phyloP scores from a whole-genome alignment of 1,284 basidiomycete species.

The Cutaneotrichosporon sp. region DNA sequence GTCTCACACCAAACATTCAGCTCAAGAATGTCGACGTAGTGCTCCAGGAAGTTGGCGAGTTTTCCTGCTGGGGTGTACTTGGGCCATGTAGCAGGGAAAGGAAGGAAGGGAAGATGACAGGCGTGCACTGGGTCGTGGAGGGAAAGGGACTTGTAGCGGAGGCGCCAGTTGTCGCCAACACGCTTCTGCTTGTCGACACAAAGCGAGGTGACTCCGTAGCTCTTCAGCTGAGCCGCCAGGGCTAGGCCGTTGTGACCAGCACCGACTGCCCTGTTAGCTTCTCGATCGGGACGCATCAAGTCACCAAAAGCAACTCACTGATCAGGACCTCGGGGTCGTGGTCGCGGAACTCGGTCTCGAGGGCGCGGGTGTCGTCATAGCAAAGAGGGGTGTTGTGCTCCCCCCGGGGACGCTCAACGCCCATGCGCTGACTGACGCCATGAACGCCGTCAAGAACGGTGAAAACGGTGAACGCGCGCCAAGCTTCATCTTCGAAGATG shows the following conservation, averaged over 20 bases:
- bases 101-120: conserved; percentile 31
- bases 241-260: conserved; percentile 63
- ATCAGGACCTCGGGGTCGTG: conserved; percentile 48
- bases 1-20: conserved; percentile 63
- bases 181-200: conserved; percentile 56
- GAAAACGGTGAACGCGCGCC: conserved; percentile 58
- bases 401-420: conserved; percentile 43
- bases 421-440: conserved; percentile 53
- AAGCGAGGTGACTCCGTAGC: conserved; percentile 54
- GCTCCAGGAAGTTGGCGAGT: conserved; percentile 65
- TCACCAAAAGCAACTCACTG: conserved; percentile 12
- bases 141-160: conserved; percentile 57
- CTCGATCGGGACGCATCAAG: background rate
- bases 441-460: conserved; percentile 59
- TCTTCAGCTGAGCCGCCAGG: conserved; percentile 58
- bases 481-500: conserved; percentile 53
- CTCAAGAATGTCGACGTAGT: conserved; percentile 61
- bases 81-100: conserved; percentile 36
- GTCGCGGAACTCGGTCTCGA: conserved; percentile 50
- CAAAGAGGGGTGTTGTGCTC: conserved; percentile 33
- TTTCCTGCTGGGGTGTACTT: conserved; percentile 46
- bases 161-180: conserved; percentile 59
- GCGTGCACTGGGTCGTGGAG: conserved; percentile 60
- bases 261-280: conserved; percentile 50
- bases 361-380: conserved; percentile 28